These are phyloP conservation scores for Suillus subalutaceus DNA, from an alignment of 768 basidiomycete species.

Conservation along the genomic window DNA sequence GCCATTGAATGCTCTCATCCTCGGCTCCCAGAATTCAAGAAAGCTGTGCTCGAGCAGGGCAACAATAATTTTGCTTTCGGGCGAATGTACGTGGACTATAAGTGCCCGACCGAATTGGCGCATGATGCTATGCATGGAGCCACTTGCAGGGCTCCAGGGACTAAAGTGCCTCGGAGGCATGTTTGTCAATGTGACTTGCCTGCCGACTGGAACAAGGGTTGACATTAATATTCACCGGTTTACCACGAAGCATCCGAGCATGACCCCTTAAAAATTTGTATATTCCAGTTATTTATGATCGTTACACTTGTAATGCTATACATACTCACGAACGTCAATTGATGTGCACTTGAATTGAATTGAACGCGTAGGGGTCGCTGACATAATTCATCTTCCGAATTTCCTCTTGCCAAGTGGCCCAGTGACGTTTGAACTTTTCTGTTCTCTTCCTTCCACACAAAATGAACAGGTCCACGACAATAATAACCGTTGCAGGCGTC, in stretches of 20 bases:
- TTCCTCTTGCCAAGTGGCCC: constrained; percentile 11
- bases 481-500: constrained; percentile 44
- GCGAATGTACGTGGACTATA: neutral
- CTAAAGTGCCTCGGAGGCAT: neutral
- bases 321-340: neutral
- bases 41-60: neutral
- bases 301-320: neutral
- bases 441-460: constrained; percentile 23
- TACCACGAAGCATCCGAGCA: neutral
- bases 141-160: neutral
- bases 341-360: neutral
- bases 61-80: neutral
- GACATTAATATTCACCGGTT: neutral
- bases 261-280: neutral
- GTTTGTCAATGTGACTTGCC: constrained; percentile 6
- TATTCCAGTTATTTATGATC: neutral
- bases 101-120: neutral
- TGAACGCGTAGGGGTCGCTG: constrained; percentile 1
- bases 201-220: constrained; percentile 1
- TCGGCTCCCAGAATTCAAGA: neutral
- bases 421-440: constrained; percentile 13
- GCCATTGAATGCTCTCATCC: neutral
- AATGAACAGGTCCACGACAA: constrained; percentile 39
- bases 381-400: constrained; percentile 24
- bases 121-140: constrained; percentile 2